A percentile compares a stretch with the other conserved stretches of the same genome.
These are phyloP conservation scores for Abrus precatorius DNA, from an alignment of 306 rosid species.

Conservation along the genomic window DNA sequence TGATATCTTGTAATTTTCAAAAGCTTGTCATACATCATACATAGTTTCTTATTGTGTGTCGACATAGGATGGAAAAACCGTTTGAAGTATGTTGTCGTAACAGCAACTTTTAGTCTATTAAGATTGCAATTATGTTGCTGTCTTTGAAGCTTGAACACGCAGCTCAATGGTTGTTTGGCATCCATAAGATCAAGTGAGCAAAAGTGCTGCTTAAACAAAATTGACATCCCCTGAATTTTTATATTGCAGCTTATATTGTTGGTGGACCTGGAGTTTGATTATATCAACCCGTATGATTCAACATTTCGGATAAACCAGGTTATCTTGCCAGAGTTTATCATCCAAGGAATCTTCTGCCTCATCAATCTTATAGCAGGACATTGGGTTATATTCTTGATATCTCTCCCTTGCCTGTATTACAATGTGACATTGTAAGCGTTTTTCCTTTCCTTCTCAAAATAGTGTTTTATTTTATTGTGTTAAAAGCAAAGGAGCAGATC, in stretches of 20 bases:
- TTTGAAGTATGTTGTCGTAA: not conserved
- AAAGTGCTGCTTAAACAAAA: not conserved
- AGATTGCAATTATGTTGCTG: not conserved
- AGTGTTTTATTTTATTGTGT: slow-evolving; percentile 10
- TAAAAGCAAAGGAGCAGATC: slow-evolving; percentile 4
- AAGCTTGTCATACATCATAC: no score
- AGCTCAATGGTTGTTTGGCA: not conserved
- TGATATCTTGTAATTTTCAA: no score
- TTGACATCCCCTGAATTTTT: slow-evolving; percentile 23
- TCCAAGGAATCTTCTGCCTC: slow-evolving; percentile 71
- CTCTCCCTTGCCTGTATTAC: slow-evolving; percentile 82
- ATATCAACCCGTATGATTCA: slow-evolving; percentile 91
- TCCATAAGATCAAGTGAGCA: slow-evolving; percentile 6
- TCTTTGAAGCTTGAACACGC: not conserved
- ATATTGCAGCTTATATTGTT: slow-evolving; percentile 83
- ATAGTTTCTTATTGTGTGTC: no score
- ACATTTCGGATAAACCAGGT: slow-evolving; percentile 75
- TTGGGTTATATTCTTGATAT: slow-evolving; percentile 74
- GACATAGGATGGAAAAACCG: no score
- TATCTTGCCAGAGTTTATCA: slow-evolving; percentile 82
- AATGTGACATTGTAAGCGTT: slow-evolving; percentile 74
- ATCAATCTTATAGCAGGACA: slow-evolving; percentile 69
- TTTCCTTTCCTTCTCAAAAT: slow-evolving; percentile 28
- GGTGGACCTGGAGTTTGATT: slow-evolving; percentile 91
- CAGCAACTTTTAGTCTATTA: not conserved